These are phyloP conservation scores for Digitaria exilis DNA, from an alignment of 202 grass and related monocot genomes.

Conservation along the genomic window DNA sequence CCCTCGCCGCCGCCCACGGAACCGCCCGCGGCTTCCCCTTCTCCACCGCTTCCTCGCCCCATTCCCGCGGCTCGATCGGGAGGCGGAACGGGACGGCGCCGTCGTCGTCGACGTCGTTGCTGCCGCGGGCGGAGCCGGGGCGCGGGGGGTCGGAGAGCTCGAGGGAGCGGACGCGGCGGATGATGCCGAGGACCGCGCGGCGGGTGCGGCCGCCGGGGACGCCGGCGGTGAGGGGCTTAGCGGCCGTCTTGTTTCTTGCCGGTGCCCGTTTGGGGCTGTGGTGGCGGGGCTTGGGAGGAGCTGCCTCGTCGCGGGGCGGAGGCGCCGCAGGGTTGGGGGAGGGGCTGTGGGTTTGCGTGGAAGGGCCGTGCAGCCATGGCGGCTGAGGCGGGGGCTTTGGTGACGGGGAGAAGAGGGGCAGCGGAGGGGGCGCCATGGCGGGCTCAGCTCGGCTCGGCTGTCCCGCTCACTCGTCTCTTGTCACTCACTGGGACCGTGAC, in stretches of 20 bases:
- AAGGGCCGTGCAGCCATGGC: slow-evolving; percentile 50
- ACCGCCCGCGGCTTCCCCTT: neutral
- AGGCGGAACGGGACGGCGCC: slow-evolving; percentile 25
- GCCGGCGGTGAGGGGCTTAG: slow-evolving; percentile 54
- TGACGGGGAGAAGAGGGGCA: slow-evolving; percentile 52
- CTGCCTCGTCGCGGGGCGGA: neutral
- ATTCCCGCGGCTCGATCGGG: slow-evolving; percentile 2
- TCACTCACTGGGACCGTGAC: neutral
- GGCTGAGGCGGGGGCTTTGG: slow-evolving; percentile 43
- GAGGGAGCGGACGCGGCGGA: slow-evolving; percentile 72
- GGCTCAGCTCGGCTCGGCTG: neutral
- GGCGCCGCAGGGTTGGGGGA: neutral
- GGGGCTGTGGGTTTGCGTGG: neutral
- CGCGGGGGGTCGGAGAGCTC: slow-evolving; percentile 34
- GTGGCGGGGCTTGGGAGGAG: slow-evolving; percentile 28
- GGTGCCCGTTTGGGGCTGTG: slow-evolving; percentile 9
- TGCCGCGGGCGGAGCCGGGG: neutral
- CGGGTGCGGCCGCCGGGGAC: slow-evolving; percentile 75
- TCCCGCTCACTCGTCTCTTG: neutral
- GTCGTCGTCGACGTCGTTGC: neutral
- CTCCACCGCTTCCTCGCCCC: neutral
- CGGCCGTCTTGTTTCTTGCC: neutral
- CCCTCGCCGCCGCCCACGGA: slow-evolving; percentile 40
- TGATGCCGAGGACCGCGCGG: slow-evolving; percentile 62
- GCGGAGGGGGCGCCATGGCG: slow-evolving; percentile 49